Conservation (phyloP, 257 asterid genomes). For the Solanum chilense region DNA sequence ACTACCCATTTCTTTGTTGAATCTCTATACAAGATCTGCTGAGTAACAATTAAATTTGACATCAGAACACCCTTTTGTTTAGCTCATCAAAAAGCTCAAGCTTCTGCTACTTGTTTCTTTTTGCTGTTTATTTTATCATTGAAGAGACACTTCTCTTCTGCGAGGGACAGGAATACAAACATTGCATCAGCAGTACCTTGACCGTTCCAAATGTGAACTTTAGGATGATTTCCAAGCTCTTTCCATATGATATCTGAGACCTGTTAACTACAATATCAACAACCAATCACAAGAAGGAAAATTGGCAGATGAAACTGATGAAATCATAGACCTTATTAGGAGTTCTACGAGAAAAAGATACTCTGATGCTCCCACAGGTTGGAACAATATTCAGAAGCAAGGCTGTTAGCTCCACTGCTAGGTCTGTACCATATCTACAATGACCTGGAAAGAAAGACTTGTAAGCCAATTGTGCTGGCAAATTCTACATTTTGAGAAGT, state of each 20-base stretch:
- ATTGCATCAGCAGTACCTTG: slow-evolving; percentile 37
- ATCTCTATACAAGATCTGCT: background rate
- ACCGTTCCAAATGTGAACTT: slow-evolving; percentile 69
- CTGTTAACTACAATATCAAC: slow-evolving; percentile 30
- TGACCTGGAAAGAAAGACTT: slow-evolving; percentile 31
- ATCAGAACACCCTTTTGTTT: background rate
- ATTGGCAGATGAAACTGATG: slow-evolving; percentile 5
- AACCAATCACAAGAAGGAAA: slow-evolving; percentile 10
- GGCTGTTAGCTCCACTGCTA: slow-evolving; percentile 54
- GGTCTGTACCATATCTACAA: slow-evolving; percentile 73
- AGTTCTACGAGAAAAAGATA: slow-evolving; percentile 88
- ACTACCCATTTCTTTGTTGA: background rate
- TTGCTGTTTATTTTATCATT: background rate
- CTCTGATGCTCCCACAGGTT: slow-evolving; percentile 73
- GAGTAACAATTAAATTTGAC: background rate
- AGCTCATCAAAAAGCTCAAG: background rate
- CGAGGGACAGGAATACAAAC: background rate
- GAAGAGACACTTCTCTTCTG: background rate
- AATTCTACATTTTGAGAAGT: background rate
- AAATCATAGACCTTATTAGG: slow-evolving; percentile 48
- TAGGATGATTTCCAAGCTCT: slow-evolving; percentile 50
- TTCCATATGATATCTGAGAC: slow-evolving; percentile 39
- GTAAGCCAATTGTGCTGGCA: background rate
- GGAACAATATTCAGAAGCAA: slow-evolving; percentile 49
- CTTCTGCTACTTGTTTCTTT: background rate